Conservation (phyloP, 2,329 filamentous ascomycete genomes). For the Nothophoma quercina region DNA sequence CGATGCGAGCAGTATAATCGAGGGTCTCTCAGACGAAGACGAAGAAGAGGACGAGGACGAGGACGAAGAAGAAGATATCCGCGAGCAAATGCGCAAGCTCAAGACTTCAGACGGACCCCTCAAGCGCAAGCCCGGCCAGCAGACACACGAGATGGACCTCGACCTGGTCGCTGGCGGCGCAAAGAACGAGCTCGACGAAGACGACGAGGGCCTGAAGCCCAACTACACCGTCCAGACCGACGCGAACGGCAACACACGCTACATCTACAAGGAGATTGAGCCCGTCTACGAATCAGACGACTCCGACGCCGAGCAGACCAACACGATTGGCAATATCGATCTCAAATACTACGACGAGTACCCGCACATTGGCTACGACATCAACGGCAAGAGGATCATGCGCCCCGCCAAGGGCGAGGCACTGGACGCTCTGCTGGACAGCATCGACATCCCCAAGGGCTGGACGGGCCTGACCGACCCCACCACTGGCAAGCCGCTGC, state of each 20-base stretch:
- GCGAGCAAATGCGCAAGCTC: slow-evolving; percentile 54
- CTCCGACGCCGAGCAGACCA: slow-evolving; percentile 79
- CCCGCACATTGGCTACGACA: slow-evolving; percentile 97
- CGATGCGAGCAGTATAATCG: slow-evolving; percentile 43
- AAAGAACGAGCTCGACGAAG: slow-evolving; percentile 36
- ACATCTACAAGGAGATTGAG: slow-evolving; percentile 92
- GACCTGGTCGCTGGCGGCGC: slow-evolving; percentile 29
- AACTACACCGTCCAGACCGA: slow-evolving; percentile 74
- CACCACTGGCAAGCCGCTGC: slow-evolving; percentile 88
- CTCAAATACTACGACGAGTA: slow-evolving; percentile 96
- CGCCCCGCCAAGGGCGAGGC: slow-evolving; percentile 93
- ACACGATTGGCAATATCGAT: slow-evolving; percentile 96
- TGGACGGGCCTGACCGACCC: slow-evolving; percentile 97
- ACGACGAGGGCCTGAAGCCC: slow-evolving; percentile 47
- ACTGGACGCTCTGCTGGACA: slow-evolving; percentile 90
- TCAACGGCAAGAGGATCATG: slow-evolving; percentile 98
- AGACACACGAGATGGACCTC: slow-evolving; percentile 27
- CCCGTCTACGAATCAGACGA: slow-evolving; percentile 97
- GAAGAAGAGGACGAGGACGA: slow-evolving; percentile 43
- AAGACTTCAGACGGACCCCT: slow-evolving; percentile 44
- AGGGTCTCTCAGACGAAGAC: slow-evolving; percentile 43
- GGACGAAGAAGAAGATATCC: slow-evolving; percentile 53
- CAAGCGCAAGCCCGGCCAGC: slow-evolving; percentile 24
- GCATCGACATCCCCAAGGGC: slow-evolving; percentile 94
- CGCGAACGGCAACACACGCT: slow-evolving; percentile 89